Evolutionary conservation across 108 stramenopile species (phyloP), one percentile per base, ranked within the genome.

Genomic region (Conticribra guillardii): DNA sequence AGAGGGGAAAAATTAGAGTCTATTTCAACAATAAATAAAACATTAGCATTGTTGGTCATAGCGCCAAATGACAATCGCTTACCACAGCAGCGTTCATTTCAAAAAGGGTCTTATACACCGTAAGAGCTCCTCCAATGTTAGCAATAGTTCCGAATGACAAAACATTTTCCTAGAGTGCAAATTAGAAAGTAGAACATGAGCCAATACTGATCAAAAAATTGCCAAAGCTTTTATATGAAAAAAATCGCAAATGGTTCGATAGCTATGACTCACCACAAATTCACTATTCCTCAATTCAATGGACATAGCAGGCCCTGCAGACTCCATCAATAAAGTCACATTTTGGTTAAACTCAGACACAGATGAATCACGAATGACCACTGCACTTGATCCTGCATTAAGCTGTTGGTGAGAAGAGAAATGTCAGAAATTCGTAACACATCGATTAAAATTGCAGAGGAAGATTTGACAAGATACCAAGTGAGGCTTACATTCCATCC

Each of bases 81-180:
- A 67, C 66, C 59, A 44, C 33, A 21, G 48, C 60, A 30, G 54
- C 26, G 51, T 80, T 80, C 26, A 17, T 51, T 1, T 62, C 46
- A 46, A 80, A 80, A 7, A 52, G 46, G 24, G 46, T 63, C 45
- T 68, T 57, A 50, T 52, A 62, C 14, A 80, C 60, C n/a, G 61
- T 32, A 0, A 80, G 54, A 23, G 66, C 26, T 26, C 79, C 79
- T 17, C 79, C 79, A 9, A 73, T 55, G 23, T 80, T 80, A 46
- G 48, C 54, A 33, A 80, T 60, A 9, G 71, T 64, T 22, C 71
- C 71, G 56, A 60, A 63, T 1, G 47, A 32, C 1, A 63, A 27
- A 3, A 24, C 32, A 34, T 80, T 80, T 26, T 48, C 41, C 58
- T 65, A 21, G n/a, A 22, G 7, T 18, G 9, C 4, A 37, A 29